Evolutionary conservation across 2,329 filamentous ascomycete genomes (phyloP), one percentile per base, ranked within the genome.

Genomic region (Pseudocercospora cruenta): DNA sequence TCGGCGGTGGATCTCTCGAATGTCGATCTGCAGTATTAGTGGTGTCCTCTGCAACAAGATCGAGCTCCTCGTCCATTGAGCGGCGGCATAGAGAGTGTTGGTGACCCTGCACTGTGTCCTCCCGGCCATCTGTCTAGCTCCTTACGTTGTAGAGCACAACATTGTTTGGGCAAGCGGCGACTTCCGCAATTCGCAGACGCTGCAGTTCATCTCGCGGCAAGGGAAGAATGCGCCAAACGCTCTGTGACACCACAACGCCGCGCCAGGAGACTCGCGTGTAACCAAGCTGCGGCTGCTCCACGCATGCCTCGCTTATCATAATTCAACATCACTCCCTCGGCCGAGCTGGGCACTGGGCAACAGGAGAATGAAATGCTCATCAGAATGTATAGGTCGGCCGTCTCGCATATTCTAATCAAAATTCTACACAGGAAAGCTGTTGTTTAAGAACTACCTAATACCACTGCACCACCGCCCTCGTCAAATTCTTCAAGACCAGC

Each of bases 401-500:
- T 51, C 7, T 49, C 45, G 45, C 45, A 22, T 49, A 10, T 16
- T 16, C 33, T 36, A 36, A 36, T 16, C 16, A 43, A 19, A 43
- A 21, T 24, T 51, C 12, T 51, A 51, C 47, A 51, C 1, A 51
- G 22, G 47, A 49, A 22, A 51, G 47, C 21, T 22, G 1, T 26
- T 26, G 33, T 12, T 5, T 10, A 33, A 24, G 1, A 24, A n/a
- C 24, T 36, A 33, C 26, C 26, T 57, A 65, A 49, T 59, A 65
- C 58, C 58, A 65, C 31, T 49, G 39, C n/a, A 65, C 49, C 14
- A 22, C 28, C 3, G 47, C 57, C 2, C 33, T 61, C 8, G 54
- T 21, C 33, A 65, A 33, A 26, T 63, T 63, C 57, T 71, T 66
- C 12, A 71, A 49, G 3, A 71, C 65, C 45, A 45, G 16, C 45